These are phyloP conservation scores for Coniochaeta hoffmannii DNA, from an alignment of 2,329 filamentous ascomycete species.

Conservation along the genomic window DNA sequence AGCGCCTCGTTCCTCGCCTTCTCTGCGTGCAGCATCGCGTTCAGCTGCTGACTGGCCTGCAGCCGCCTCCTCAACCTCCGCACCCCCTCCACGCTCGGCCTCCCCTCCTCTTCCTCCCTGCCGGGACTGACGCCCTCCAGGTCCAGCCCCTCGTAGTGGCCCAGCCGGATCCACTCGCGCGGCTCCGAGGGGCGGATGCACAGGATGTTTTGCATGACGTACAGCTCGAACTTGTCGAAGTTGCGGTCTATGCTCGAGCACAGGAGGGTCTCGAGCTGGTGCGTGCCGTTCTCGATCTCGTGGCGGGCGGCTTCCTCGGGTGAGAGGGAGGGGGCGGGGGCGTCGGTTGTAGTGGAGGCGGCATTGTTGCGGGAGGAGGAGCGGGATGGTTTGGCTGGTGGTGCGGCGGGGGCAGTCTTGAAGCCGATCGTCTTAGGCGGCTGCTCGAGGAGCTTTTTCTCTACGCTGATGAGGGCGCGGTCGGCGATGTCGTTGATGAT, in stretches of 20 bases:
- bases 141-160: slow-evolving; percentile 71
- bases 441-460: slow-evolving; percentile 69
- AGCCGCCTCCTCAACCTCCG: slow-evolving; percentile 65
- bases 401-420: slow-evolving; percentile 33
- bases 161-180: slow-evolving; percentile 69
- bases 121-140: slow-evolving; percentile 4
- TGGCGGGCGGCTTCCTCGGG: slow-evolving; percentile 43
- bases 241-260: slow-evolving; percentile 77
- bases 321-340: slow-evolving; percentile 8
- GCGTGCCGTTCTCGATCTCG: slow-evolving; percentile 84
- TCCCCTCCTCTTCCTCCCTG: slow-evolving; percentile 17
- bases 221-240: slow-evolving; percentile 84
- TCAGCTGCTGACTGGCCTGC: slow-evolving; percentile 70
- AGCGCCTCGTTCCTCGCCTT: slow-evolving; percentile 64
- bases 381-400: slow-evolving; percentile 24
- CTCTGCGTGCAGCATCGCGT: slow-evolving; percentile 62
- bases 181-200: slow-evolving; percentile 57
- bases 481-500: slow-evolving; percentile 90
- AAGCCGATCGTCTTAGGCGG: slow-evolving; percentile 79
- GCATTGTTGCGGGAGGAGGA: slow-evolving; percentile 7
- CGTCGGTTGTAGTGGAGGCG: slow-evolving; percentile 7
- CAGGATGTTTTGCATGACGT: slow-evolving; percentile 79
- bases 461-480: slow-evolving; percentile 79
- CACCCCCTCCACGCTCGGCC: slow-evolving; percentile 60
- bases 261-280: slow-evolving; percentile 75